Conservation (phyloP, 768 basidiomycete species). For the Sarcodon sp. region DNA sequence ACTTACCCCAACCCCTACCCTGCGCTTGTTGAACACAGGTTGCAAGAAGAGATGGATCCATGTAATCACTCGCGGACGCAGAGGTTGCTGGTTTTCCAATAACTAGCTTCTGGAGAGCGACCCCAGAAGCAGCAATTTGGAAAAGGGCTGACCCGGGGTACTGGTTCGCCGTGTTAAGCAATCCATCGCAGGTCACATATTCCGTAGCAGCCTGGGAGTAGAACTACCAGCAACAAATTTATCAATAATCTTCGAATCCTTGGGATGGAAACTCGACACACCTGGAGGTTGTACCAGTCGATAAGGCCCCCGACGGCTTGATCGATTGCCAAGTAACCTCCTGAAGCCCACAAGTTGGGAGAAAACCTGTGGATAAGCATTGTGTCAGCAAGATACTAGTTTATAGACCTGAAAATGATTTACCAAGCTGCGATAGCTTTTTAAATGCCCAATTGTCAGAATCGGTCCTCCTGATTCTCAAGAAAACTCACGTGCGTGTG, state of each 20-base stretch:
- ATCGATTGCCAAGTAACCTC: constrained; percentile 27
- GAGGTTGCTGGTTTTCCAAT: constrained; percentile 37
- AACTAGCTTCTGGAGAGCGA: constrained; percentile 35
- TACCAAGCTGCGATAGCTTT: too few species aligned
- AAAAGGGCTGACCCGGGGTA: constrained; percentile 41
- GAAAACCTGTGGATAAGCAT: too few species aligned
- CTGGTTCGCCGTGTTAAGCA: constrained; percentile 42
- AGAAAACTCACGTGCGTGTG: too few species aligned
- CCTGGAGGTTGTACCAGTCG: constrained; percentile 35
- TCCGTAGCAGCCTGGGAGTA: constrained; percentile 42
- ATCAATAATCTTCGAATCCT: background rate
- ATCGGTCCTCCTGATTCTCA: too few species aligned
- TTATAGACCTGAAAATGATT: too few species aligned
- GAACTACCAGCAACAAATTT: constrained; percentile 8
- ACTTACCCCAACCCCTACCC: constrained; percentile 52
- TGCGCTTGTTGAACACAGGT: constrained; percentile 49
- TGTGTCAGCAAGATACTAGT: too few species aligned
- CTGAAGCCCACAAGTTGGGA: constrained; percentile 3
- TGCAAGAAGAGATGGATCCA: constrained; percentile 41
- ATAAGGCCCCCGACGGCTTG: constrained; percentile 27
- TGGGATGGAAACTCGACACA: constrained; percentile 5
- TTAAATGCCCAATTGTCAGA: too few species aligned
- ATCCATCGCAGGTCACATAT: constrained; percentile 48
- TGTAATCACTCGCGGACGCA: constrained; percentile 40
- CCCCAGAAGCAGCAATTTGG: constrained; percentile 36